Evolutionary conservation across 202 grass and related monocot genomes (phyloP).

Genomic region (Setaria viridis): DNA sequence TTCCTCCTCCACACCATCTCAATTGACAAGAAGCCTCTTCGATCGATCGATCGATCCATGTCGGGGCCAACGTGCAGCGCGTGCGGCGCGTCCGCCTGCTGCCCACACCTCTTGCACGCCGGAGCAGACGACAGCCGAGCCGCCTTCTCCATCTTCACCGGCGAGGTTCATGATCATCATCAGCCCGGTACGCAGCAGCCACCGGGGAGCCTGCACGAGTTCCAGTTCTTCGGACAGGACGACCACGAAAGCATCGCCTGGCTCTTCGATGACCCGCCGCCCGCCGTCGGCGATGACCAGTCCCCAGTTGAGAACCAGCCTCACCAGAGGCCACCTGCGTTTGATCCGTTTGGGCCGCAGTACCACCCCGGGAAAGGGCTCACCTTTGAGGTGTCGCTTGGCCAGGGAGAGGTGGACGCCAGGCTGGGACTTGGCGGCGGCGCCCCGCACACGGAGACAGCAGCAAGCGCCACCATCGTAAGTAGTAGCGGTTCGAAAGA

Average conservation of each 20-base stretch:
- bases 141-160: constrained; percentile 20
- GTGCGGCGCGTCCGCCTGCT: constrained; percentile 22
- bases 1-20: neutral
- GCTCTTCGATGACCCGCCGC: constrained; percentile 60
- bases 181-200: neutral
- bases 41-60: neutral
- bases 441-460: neutral
- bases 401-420: constrained; percentile 11
- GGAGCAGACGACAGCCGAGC: constrained; percentile 34
- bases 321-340: neutral
- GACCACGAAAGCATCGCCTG: constrained; percentile 52
- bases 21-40: too few relatives aligned
- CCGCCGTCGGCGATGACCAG: neutral
- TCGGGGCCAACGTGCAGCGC: constrained; percentile 38
- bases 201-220: constrained; percentile 42
- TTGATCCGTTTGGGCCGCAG: neutral
- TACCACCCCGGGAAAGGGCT: constrained; percentile 44
- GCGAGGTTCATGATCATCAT: neutral
- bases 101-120: neutral
- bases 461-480: constrained; percentile 63
- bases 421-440: constrained; percentile 15
- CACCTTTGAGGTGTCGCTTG: constrained; percentile 53
- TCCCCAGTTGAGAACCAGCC: neutral
- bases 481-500: constrained; percentile 55
- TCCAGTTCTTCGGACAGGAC: constrained; percentile 78